Conservation (phyloP, 2,329 filamentous ascomycete species). For the Botrytis porri region DNA sequence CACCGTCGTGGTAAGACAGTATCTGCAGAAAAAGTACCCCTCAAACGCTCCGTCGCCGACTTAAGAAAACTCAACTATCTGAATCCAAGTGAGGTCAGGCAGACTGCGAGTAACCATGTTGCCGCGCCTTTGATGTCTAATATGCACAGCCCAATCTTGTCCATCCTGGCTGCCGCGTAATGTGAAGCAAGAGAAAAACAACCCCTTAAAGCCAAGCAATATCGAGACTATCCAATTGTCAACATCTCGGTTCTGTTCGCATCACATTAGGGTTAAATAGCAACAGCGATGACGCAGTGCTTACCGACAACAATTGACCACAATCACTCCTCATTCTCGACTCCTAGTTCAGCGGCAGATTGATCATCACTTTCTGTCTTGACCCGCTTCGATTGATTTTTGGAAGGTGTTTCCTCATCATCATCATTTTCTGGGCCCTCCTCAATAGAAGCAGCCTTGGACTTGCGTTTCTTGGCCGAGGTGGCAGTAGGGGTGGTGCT, state of each 20-base stretch:
- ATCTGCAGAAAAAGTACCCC: neutral
- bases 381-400: slow-evolving; percentile 14
- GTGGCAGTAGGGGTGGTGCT: neutral
- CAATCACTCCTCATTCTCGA: neutral
- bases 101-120: neutral
- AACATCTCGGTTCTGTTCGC: neutral
- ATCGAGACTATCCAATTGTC: neutral
- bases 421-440: slow-evolving; percentile 17
- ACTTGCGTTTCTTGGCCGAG: slow-evolving; percentile 6
- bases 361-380: neutral
- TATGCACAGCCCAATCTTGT: neutral
- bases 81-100: neutral
- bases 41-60: neutral
- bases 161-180: neutral
- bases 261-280: neutral
- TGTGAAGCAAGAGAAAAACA: neutral
- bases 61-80: neutral
- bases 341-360: neutral
- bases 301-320: neutral
- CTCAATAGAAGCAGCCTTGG: neutral
- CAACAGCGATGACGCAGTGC: neutral
- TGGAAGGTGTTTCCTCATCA: slow-evolving; percentile 10
- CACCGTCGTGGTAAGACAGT: too few relatives aligned
- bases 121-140: neutral
- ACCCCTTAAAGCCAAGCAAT: neutral